Percentiles rank a stretch among this genome's conserved stretches.
These are phyloP conservation scores for Mimosa bimucronata DNA, from an alignment of 306 rosid genomes.

Conservation along the genomic window DNA sequence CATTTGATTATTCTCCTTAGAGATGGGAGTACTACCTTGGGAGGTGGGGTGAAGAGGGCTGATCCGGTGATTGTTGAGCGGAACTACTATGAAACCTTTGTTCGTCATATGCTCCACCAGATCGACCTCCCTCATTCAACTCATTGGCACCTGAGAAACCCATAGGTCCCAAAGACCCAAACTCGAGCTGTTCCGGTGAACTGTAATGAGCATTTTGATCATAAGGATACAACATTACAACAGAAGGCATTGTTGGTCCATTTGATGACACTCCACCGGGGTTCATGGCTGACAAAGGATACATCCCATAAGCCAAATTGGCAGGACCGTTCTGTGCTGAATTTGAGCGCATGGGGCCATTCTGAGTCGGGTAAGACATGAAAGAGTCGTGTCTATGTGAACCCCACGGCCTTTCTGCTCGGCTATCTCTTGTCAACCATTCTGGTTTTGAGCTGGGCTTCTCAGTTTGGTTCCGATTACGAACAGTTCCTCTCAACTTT, in stretches of 20 bases:
- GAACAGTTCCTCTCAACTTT: slow-evolving; percentile 62
- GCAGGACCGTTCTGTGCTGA: slow-evolving; percentile 49
- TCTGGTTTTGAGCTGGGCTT: slow-evolving; percentile 59
- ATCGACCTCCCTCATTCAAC: slow-evolving; percentile 53
- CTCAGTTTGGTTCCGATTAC: slow-evolving; percentile 63
- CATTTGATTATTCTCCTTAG: slow-evolving; percentile 9
- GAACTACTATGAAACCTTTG: slow-evolving; percentile 63
- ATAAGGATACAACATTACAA: slow-evolving; percentile 79
- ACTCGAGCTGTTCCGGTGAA: slow-evolving; percentile 71
- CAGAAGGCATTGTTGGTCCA: slow-evolving; percentile 65
- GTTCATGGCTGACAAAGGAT: slow-evolving; percentile 61
- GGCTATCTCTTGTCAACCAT: slow-evolving; percentile 60
- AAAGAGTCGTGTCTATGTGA: slow-evolving; percentile 64
- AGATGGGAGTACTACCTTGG: slow-evolving; percentile 55
- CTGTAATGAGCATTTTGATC: slow-evolving; percentile 58
- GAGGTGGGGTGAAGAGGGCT: slow-evolving; percentile 65
- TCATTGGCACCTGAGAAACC: slow-evolving; percentile 59
- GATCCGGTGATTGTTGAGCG: slow-evolving; percentile 62
- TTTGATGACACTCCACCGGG: slow-evolving; percentile 59
- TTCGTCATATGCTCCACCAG: slow-evolving; percentile 59
- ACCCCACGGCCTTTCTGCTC: slow-evolving; percentile 65
- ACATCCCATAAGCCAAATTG: slow-evolving; percentile 65
- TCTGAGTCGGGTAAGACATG: slow-evolving; percentile 56
- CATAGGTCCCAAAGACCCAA: slow-evolving; percentile 73
- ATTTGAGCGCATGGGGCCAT: slow-evolving; percentile 59